Evolutionary conservation across 306 rosid genomes (phyloP), one percentile per base, ranked within the genome.

Genomic region (Cicer arietinum): DNA sequence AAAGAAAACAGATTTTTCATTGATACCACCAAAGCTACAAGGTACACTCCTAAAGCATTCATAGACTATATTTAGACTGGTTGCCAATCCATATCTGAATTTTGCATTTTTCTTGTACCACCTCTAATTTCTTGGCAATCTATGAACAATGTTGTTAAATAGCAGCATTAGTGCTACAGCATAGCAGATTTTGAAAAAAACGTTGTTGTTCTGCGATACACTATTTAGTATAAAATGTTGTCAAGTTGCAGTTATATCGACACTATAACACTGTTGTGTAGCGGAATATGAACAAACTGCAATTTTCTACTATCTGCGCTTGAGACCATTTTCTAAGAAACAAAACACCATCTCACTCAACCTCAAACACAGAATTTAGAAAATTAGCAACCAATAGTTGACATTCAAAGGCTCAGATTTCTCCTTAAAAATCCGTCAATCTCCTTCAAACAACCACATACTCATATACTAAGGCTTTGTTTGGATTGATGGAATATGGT

Each of bases 11-110:
- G 8, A 13, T 67, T 48, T 69, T 58, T 40, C 37, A n/a, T 42
- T 40, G 54, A 47, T 46, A 13, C 30, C 18, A 64, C 60, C 6
- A 42, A 62, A 53, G 43, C 22, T 37, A 53, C 6, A 12, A 20
- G 37, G 45, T 70, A 66, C 79, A 14, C 16, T 72, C 11, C 47
- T 10, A 79, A 72, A 54, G 45, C 74, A 64, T 72, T 13, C 5
- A 14, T 40, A n/a, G 54, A 57, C 56, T 52, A 41, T 43, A 20
- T 56, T 59, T 65, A 47, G 50, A 64, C 1, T 39, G 70, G 83
- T 10, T 57, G 1, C 57, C 42, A n/a, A 47, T 67, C 20, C 16
- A 47, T 74, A 39, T 51, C 41, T 18, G 43, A 16, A 40, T 60
- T 56, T 10, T 20, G 50, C 35, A 58, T 8, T 52, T 67, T 40